Evolutionary conservation across 345 rosid genomes (phyloP).

Genomic region (Eucalyptus regnans): DNA sequence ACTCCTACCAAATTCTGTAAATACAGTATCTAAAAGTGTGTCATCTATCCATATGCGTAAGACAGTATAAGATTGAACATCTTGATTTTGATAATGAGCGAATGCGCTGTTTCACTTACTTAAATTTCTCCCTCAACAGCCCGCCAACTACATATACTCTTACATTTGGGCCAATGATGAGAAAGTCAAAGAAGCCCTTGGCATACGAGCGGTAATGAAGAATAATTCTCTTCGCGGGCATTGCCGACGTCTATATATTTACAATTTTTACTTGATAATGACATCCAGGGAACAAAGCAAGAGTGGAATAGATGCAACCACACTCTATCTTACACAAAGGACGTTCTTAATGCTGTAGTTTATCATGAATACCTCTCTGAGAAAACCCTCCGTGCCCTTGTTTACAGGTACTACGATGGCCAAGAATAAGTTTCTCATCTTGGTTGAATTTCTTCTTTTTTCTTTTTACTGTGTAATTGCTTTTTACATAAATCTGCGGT

Average conservation of each 20-base stretch:
- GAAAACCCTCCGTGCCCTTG: constrained; percentile 1
- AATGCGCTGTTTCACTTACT: background rate
- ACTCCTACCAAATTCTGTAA: background rate
- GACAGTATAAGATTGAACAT: background rate
- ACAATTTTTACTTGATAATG: background rate
- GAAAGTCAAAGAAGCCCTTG: constrained; percentile 13
- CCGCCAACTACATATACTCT: background rate
- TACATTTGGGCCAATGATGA: constrained; percentile 21
- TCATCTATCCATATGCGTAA: background rate
- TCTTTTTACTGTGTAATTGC: background rate
- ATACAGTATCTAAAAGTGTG: background rate
- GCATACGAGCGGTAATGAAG: constrained; percentile 10
- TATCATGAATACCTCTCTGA: constrained; percentile 5
- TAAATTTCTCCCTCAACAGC: background rate
- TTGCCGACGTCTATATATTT: background rate
- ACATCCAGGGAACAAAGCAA: background rate
- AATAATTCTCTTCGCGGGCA: background rate
- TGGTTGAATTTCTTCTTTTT: background rate
- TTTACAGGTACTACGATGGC: constrained; percentile 1
- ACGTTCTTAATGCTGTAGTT: background rate
- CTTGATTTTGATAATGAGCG: background rate
- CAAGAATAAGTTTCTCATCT: background rate
- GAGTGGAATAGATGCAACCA: constrained; percentile 16
- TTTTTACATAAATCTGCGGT: background rate
- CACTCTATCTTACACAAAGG: background rate